These are phyloP conservation scores for Colletotrichum sidae DNA, from an alignment of 2,329 filamentous ascomycete genomes.

Conservation along the genomic window DNA sequence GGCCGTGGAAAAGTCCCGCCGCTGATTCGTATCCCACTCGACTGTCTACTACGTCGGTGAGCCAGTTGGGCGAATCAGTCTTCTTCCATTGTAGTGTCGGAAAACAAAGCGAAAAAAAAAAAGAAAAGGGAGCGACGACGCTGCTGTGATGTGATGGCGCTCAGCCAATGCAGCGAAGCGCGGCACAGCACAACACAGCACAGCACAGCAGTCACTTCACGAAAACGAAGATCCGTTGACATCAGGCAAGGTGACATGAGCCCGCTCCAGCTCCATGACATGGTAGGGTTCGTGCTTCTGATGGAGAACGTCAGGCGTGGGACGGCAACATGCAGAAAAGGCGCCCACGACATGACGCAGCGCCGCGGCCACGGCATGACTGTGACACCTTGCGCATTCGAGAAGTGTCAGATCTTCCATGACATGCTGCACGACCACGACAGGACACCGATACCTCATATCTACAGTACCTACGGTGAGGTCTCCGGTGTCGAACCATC, in stretches of 20 bases:
- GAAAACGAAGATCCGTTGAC: neutral
- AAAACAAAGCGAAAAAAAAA: neutral
- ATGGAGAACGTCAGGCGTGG: neutral
- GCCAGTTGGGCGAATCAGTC: constrained; percentile 27
- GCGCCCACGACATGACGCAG: neutral
- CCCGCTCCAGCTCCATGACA: too few species aligned
- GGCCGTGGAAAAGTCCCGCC: constrained; percentile 1
- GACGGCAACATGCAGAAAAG: constrained; percentile 12
- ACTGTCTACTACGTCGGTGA: constrained; percentile 19
- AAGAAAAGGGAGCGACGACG: neutral
- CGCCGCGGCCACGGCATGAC: neutral
- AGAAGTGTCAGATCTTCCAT: constrained; percentile 18
- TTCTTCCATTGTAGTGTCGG: constrained; percentile 2
- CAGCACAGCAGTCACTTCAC: too few species aligned
- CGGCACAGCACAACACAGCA: neutral
- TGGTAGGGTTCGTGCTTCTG: too few species aligned
- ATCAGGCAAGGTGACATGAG: neutral
- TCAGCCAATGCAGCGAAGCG: neutral
- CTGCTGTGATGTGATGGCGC: neutral
- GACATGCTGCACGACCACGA: constrained; percentile 2
- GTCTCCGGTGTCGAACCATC: too few species aligned
- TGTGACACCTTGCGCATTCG: constrained; percentile 9
- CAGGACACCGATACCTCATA: neutral
- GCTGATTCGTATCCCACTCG: constrained; percentile 19
- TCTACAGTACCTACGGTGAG: too few species aligned